These are phyloP conservation scores for Pseudevernia furfuracea DNA, from an alignment of 495 filamentous ascomycete species.

Conservation along the genomic window DNA sequence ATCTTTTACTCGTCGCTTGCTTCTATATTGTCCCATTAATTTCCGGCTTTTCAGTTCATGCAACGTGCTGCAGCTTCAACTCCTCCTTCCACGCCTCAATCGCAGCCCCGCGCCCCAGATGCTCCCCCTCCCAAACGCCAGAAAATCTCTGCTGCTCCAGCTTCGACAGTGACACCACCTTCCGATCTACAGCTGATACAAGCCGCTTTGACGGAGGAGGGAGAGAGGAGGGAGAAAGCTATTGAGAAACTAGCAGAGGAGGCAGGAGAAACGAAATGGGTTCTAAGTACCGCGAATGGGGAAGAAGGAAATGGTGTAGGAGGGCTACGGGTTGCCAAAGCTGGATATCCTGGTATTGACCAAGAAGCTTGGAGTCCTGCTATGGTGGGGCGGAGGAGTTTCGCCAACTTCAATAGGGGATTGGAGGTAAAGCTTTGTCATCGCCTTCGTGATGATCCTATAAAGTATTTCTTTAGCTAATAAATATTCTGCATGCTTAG, in stretches of 20 bases:
- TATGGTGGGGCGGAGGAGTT: constrained; percentile 39
- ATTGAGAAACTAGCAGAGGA: constrained; percentile 62
- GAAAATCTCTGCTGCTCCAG: constrained; percentile 30
- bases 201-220: constrained; percentile 65
- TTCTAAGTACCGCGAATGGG: constrained; percentile 39
- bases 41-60: constrained; percentile 62
- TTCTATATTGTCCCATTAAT: constrained; percentile 10
- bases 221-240: constrained; percentile 63
- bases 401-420: constrained; percentile 35
- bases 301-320: constrained; percentile 2
- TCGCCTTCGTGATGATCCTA: background rate
- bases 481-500: constrained; percentile 5
- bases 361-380: constrained; percentile 20
- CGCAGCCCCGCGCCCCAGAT: constrained; percentile 29
- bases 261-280: constrained; percentile 83
- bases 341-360: constrained; percentile 24
- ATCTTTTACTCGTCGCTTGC: constrained; percentile 15
- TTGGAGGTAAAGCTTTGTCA: constrained; percentile 28
- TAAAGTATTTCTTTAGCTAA: background rate
- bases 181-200: constrained; percentile 46
- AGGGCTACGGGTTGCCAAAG: constrained; percentile 15
- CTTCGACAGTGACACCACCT: constrained; percentile 8
- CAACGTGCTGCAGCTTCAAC: constrained; percentile 68
- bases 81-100: constrained; percentile 36
- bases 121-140: constrained; percentile 46